Conservation (phyloP, 352 stramenopile genomes). For the Ophiocytium majus region DNA sequence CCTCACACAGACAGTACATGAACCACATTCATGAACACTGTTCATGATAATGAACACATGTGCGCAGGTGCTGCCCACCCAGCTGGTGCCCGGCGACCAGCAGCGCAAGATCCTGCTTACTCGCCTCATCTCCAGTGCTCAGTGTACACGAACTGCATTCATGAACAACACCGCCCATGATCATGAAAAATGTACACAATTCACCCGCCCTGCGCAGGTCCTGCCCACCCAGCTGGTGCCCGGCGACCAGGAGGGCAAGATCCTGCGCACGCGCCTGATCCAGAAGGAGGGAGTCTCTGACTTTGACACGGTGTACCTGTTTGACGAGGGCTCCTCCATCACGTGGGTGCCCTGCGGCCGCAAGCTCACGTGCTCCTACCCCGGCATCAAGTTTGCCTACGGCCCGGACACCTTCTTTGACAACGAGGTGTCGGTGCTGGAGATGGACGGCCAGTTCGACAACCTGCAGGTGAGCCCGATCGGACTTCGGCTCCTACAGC, state of each 20-base stretch:
- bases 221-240: constrained; percentile 71
- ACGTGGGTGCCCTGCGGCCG: constrained; percentile 67
- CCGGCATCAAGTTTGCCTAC: constrained; percentile 77
- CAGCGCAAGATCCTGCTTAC: constrained; percentile 72
- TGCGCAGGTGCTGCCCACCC: constrained; percentile 75
- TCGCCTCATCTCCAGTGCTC: constrained; percentile 71
- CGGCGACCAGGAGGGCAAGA: constrained; percentile 71
- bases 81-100: constrained; percentile 70
- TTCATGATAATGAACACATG: no score
- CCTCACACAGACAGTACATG: no score
- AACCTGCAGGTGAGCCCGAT: constrained; percentile 63
- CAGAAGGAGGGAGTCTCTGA: constrained; percentile 71
- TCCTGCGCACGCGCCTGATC: constrained; percentile 72
- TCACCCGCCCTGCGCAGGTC: no score
- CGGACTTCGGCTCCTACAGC: no score
- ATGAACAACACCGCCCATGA: no score
- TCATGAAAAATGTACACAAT: no score
- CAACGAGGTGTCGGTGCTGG: constrained; percentile 68
- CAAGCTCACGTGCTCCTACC: constrained; percentile 67
- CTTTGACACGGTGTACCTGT: constrained; percentile 73
- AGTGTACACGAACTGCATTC: no score
- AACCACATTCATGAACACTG: no score
- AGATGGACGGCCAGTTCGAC: constrained; percentile 78
- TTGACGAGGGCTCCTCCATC: constrained; percentile 74
- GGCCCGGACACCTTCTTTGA: constrained; percentile 69